Conservation (phyloP, 83 land plant genomes). For the Diphasiastrum complanatum region DNA sequence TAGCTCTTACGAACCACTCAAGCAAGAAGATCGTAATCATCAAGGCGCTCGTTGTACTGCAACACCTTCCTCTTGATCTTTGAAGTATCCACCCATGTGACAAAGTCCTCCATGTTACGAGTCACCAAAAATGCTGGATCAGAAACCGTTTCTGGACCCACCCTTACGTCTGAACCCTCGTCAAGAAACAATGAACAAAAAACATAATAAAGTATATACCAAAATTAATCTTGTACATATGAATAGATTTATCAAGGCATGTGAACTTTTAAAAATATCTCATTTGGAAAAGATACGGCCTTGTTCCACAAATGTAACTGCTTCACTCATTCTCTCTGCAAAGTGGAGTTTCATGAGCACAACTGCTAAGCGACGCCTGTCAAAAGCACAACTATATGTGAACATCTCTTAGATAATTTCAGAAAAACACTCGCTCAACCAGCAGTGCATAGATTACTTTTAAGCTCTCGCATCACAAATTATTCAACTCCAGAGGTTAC, state of each 20-base stretch:
- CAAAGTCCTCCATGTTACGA: slow-evolving; percentile 81
- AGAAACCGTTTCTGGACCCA: slow-evolving; percentile 87
- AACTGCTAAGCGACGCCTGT: slow-evolving; percentile 72
- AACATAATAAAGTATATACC: too few species aligned
- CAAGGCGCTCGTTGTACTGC: slow-evolving; percentile 73
- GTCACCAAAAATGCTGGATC: slow-evolving; percentile 93
- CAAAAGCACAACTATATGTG: neutral
- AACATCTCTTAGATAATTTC: neutral
- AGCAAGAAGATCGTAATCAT: slow-evolving; percentile 88
- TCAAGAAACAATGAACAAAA: neutral
- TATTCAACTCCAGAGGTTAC: too few species aligned
- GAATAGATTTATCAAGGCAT: neutral
- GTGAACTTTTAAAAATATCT: neutral
- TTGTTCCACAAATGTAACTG: slow-evolving; percentile 84
- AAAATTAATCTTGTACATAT: neutral
- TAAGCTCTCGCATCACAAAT: too few species aligned
- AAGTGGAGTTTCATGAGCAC: slow-evolving; percentile 59
- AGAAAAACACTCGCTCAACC: too few species aligned
- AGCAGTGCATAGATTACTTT: too few species aligned
- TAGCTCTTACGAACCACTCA: too few species aligned
- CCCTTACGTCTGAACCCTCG: slow-evolving; percentile 43
- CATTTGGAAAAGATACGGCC: slow-evolving; percentile 45
- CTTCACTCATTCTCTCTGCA: slow-evolving; percentile 77
- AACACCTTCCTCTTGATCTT: slow-evolving; percentile 82
- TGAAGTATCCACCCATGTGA: slow-evolving; percentile 95